Evolutionary conservation across 176 grass and related monocot genomes (phyloP).

Genomic region (Phyllostachys edulis): DNA sequence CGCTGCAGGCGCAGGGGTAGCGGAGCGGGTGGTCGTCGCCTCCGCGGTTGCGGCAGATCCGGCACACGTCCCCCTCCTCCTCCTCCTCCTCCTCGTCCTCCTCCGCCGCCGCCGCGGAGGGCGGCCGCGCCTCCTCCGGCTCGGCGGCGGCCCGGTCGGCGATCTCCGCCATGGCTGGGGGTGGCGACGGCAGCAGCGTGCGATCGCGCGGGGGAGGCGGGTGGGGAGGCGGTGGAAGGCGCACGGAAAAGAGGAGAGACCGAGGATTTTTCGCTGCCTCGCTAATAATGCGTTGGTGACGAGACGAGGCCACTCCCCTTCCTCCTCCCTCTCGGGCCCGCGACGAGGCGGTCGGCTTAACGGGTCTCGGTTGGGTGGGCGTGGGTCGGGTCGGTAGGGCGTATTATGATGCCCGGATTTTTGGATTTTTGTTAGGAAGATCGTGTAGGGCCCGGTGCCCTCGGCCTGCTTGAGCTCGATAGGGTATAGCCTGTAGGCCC

Average conservation of each 20-base stretch:
- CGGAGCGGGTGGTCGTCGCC: slow-evolving; percentile 82
- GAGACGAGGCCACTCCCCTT: neutral
- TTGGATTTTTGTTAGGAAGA: neutral
- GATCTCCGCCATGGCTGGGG: slow-evolving; percentile 45
- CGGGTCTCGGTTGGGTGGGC: slow-evolving; percentile 1
- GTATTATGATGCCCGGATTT: neutral
- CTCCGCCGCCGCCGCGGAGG: neutral
- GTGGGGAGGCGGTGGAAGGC: neutral
- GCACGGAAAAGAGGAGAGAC: slow-evolving; percentile 27
- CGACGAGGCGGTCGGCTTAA: slow-evolving; percentile 15
- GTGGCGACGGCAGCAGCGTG: neutral
- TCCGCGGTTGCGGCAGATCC: slow-evolving; percentile 99
- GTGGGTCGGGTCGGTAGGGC: neutral
- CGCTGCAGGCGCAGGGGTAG: slow-evolving; percentile 97
- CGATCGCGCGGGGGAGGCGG: slow-evolving; percentile 12
- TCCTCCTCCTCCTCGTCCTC: slow-evolving; percentile 49
- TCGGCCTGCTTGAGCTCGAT: neutral
- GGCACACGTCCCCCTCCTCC: slow-evolving; percentile 85
- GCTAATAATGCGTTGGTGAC: slow-evolving; percentile 42
- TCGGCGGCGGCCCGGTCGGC: slow-evolving; percentile 20
- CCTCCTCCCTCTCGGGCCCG: neutral
- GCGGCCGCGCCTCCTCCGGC: slow-evolving; percentile 35
- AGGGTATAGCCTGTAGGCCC: no score
- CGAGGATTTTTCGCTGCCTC: slow-evolving; percentile 14
- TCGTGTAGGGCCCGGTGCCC: neutral